Evolutionary conservation across 495 filamentous ascomycete species (phyloP).

Genomic region (Hypoxylon lenormandii): DNA sequence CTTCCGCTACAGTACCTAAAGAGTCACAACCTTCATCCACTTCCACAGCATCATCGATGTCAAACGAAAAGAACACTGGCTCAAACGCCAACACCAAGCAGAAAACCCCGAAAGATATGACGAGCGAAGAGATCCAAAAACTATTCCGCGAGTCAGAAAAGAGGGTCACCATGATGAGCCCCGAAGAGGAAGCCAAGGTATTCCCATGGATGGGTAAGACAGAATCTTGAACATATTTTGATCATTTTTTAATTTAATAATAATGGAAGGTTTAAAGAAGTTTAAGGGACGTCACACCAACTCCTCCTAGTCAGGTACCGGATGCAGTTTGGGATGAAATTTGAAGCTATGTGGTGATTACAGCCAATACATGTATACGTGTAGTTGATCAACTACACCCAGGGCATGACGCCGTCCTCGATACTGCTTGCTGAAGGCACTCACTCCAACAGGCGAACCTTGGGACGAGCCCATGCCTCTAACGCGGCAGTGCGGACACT

Average conservation of each 20-base stretch:
- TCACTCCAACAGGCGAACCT: too few species aligned
- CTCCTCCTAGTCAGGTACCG: conserved; percentile 5
- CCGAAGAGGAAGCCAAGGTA: neutral
- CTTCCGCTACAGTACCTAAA: neutral
- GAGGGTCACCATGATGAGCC: conserved; percentile 8
- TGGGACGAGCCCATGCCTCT: too few species aligned
- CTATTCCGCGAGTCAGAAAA: conserved; percentile 1
- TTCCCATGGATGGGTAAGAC: conserved; percentile 7
- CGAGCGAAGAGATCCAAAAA: conserved; percentile 1
- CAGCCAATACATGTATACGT: neutral
- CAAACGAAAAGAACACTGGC: neutral
- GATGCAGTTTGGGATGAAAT: conserved; percentile 6
- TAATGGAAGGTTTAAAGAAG: neutral
- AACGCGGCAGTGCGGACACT: too few species aligned
- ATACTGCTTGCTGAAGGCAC: too few species aligned
- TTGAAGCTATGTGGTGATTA: neutral
- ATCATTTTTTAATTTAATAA: neutral
- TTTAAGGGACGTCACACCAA: neutral
- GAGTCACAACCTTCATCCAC: conserved; percentile 5
- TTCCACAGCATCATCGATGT: conserved; percentile 3
- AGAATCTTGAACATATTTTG: neutral
- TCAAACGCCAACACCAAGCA: conserved; percentile 10
- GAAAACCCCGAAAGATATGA: conserved; percentile 6
- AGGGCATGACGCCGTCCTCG: too few species aligned
- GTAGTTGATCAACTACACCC: too few species aligned